Evolutionary conservation across 140 eudicot genomes (phyloP), one percentile per base, ranked within the genome.

Genomic region (Anethum foeniculum): DNA sequence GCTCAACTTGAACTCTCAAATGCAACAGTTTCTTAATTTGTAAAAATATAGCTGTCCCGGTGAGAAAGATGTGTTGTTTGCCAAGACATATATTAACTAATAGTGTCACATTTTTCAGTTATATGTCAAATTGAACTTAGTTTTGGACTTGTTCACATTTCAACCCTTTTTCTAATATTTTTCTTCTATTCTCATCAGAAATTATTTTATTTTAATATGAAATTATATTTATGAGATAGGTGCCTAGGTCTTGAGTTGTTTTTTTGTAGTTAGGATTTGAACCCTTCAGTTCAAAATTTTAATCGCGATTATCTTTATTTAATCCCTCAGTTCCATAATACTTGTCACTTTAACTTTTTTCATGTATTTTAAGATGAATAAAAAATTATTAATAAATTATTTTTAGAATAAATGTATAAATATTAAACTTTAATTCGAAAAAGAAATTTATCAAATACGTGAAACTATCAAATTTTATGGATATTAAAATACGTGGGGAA

Each of bases 1-100:
- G 95, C 97, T n/a, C 90, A 92, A 85, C 62, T 86, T 67, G 98
- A 94, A 83, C 97, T 94, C 47, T 28, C 88, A 36, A 85, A 84
- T 69, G 81, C 96, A 8, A 85, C 76, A 6, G 94, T 94, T 81
- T 87, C 83, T 1, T 84, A 82, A 44, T 41, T 64, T 64, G 36
- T n/a, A 14, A 64, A 27, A 18, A 2, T 16, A 23, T 52, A 18
- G n/a, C n/a, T 11, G 7, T 60, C 10, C 9, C 12, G 25, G 34
- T 60, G 69, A 60, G 69, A 60, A 60, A 60, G 2, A 60, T 60
- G 28, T 10, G 10, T 60, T 60, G 12, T 23, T 23, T 58, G 30
- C 67, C 32, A n/a, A 23, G 69, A 2, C 34, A 2, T n/a, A 7
- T 21, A 60, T 9, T n/a, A 10, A 60, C 12, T 25, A 3, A 8